Evolutionary conservation across 352 stramenopile genomes (phyloP), one percentile per base, ranked within the genome.

Genomic region (Globisporangium apiculatum): DNA sequence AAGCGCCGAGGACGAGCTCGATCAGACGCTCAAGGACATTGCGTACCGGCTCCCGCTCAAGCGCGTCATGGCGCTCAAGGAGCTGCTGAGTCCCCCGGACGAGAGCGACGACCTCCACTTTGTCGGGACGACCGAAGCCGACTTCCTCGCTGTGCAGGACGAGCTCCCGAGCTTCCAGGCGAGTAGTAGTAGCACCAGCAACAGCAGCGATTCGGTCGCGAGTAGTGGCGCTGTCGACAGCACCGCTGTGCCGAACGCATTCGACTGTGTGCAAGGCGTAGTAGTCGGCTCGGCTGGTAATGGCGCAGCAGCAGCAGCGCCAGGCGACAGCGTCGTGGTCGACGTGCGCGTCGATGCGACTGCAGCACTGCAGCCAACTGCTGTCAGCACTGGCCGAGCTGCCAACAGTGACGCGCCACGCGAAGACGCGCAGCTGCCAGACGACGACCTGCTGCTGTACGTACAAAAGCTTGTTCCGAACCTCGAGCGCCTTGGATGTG

Each of bases 391-490:
- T 31, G 24, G 24, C 24, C 24, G 24, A 31, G 24, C 24, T 31
- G 24, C 24, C 24, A 31, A 31, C 24, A 31, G 24, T 3, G 24
- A 31, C 24, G 24, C 24, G 24, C 24, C 7, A 10, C 24, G 15
- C 40, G 50, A 64, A n/a, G 51, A 46, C 40, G 36, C 52, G 46
- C 58, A 38, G 8, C 10, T 60, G 36, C 15, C 47, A 4, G 58
- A 64, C n/a, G 47, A 46, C 2, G 53, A 64, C 38, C 48, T 64
- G 38, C 58, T 64, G n/a, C 15, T 37, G 47, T 58, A 64, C 47
- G 47, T 64, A 17, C 58, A 64, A 52, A 58, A 54, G 58, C 58
- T 64, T 52, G 53, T 64, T n/a, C 58, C 58, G 40, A 56, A 59
- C 47, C 58, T 64, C 46, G 58, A 64, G 53, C 58, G 58, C 7